Evolutionary conservation across 2,329 filamentous ascomycete species (phyloP).

Genomic region (Ophiobolus disseminans): DNA sequence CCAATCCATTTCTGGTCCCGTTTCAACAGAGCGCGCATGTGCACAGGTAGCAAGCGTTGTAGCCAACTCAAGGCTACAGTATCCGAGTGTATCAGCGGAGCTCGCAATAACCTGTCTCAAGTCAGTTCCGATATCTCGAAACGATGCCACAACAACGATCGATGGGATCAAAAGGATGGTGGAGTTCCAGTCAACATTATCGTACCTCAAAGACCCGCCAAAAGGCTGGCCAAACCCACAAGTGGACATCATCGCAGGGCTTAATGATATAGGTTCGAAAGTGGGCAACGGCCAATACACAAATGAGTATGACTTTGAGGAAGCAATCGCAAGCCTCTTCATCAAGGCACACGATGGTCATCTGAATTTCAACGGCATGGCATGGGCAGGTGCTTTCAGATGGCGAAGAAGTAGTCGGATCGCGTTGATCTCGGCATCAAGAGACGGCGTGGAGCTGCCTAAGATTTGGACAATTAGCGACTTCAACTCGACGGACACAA

Average conservation of each 20-base stretch:
- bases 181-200: slow-evolving; percentile 51
- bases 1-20: slow-evolving; percentile 34
- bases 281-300: slow-evolving; percentile 41
- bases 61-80: slow-evolving; percentile 9
- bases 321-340: slow-evolving; percentile 42
- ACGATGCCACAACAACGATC: slow-evolving; percentile 37
- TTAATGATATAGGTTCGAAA: slow-evolving; percentile 45
- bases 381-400: slow-evolving; percentile 45
- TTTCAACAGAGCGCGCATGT: slow-evolving; percentile 41
- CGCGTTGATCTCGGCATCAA: slow-evolving; percentile 41
- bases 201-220: slow-evolving; percentile 50
- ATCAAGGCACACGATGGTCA: slow-evolving; percentile 46
- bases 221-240: slow-evolving; percentile 46
- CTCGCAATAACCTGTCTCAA: slow-evolving; percentile 47
- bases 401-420: slow-evolving; percentile 41
- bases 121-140: slow-evolving; percentile 42
- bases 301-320: slow-evolving; percentile 54
- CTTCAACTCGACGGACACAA: slow-evolving; percentile 34
- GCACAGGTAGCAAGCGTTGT: slow-evolving; percentile 32
- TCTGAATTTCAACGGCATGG: slow-evolving; percentile 46
- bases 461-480: slow-evolving; percentile 43
- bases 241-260: slow-evolving; percentile 48
- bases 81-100: slow-evolving; percentile 40
- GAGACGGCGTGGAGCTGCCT: slow-evolving; percentile 36
- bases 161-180: slow-evolving; percentile 43